Conservation (phyloP, 305 asterid genomes). For the Fraxinus angustifolia region DNA sequence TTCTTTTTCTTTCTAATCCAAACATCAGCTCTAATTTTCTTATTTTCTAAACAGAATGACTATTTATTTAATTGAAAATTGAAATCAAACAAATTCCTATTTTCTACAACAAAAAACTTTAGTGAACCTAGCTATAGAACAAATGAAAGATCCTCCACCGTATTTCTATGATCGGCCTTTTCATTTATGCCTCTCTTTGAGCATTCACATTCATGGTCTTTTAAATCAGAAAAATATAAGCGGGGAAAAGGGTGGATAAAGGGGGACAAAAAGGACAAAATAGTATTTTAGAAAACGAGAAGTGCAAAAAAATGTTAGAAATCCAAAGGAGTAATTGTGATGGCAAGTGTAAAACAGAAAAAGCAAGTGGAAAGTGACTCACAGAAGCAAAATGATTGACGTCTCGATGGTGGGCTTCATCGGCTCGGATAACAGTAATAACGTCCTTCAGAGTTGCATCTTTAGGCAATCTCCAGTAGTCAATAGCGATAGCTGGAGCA, state of each 20-base stretch:
- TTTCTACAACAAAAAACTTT: not conserved
- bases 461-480: slow-evolving; percentile 89
- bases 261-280: not conserved
- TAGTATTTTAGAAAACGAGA: not conserved
- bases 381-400: slow-evolving; percentile 99
- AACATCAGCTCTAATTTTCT: not conserved
- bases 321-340: not conserved
- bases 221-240: not conserved
- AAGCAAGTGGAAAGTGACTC: slow-evolving; percentile 29
- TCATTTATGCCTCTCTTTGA: not conserved
- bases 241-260: not conserved
- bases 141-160: not conserved
- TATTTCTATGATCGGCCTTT: not conserved
- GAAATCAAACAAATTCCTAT: not conserved
- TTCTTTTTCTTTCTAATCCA: not conserved
- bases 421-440: slow-evolving; percentile 76
- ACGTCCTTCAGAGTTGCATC: slow-evolving; percentile 80
- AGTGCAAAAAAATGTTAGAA: not conserved
- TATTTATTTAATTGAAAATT: not conserved
- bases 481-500: slow-evolving; percentile 92
- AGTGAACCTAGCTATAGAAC: not conserved
- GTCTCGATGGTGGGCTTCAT: slow-evolving; percentile 96
- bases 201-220: not conserved
- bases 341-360: not conserved
- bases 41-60: not conserved